Conservation (phyloP, 306 rosid genomes). For the Erythrophleum fordii region DNA sequence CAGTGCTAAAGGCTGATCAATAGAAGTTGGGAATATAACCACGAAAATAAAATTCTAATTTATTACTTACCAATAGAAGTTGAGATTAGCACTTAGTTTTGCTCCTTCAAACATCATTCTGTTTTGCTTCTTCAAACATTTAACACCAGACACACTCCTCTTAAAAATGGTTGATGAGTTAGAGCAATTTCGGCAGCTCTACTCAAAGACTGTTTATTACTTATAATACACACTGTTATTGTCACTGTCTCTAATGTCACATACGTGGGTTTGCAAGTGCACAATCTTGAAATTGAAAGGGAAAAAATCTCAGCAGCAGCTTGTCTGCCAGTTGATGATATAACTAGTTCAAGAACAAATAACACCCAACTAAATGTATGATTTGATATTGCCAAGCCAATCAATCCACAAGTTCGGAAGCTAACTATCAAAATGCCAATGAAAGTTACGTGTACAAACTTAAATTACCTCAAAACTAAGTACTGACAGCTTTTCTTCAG, state of each 20-base stretch:
- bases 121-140: slow-evolving; percentile 1
- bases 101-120: not conserved
- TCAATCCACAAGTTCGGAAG: slow-evolving; percentile 28
- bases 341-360: slow-evolving; percentile 28
- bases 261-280: not conserved
- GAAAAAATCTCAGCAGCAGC: not conserved
- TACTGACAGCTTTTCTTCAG: slow-evolving; percentile 77
- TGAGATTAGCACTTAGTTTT: not conserved
- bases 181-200: not conserved
- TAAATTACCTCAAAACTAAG: slow-evolving; percentile 80
- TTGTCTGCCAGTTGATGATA: not conserved
- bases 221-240: not conserved
- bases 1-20: not conserved
- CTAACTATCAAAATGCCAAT: slow-evolving; percentile 18
- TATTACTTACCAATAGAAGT: not conserved
- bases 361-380: slow-evolving; percentile 11
- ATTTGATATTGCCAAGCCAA: slow-evolving; percentile 17
- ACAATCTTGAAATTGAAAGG: not conserved
- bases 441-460: slow-evolving; percentile 5
- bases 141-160: not conserved
- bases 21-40: not conserved
- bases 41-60: not conserved
- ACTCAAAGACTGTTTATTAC: not conserved
- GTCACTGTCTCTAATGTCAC: too few species aligned
- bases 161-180: not conserved